These are phyloP conservation scores for Solanum appendiculatum DNA, from an alignment of 257 asterid genomes.

Conservation along the genomic window DNA sequence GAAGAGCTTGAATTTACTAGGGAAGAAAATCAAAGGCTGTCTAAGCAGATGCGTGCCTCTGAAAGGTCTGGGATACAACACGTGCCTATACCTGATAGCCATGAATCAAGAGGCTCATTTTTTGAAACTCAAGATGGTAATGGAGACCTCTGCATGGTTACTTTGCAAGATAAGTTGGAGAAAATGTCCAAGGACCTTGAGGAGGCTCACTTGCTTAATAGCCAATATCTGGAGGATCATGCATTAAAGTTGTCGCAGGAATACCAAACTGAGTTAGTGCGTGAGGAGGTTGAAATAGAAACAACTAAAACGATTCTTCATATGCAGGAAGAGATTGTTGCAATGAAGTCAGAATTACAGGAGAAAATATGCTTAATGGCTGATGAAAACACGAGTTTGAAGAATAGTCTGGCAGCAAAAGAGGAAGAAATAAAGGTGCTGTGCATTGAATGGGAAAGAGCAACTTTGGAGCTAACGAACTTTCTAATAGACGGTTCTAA, in stretches of 20 bases:
- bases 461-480: slow-evolving; percentile 68
- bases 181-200: slow-evolving; percentile 39
- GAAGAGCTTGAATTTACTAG: slow-evolving; percentile 31
- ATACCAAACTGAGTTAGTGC: slow-evolving; percentile 43
- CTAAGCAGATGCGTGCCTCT: slow-evolving; percentile 16
- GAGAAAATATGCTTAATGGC: slow-evolving; percentile 42
- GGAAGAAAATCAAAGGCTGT: slow-evolving; percentile 34
- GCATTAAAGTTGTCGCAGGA: slow-evolving; percentile 24
- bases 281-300: slow-evolving; percentile 59
- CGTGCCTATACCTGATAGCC: slow-evolving; percentile 1
- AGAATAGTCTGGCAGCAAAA: slow-evolving; percentile 43
- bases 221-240: slow-evolving; percentile 31
- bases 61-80: slow-evolving; percentile 7
- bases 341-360: slow-evolving; percentile 47
- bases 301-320: slow-evolving; percentile 51
- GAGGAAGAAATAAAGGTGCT: slow-evolving; percentile 46
- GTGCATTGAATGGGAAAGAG: slow-evolving; percentile 77
- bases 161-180: slow-evolving; percentile 45
- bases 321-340: slow-evolving; percentile 63
- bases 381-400: slow-evolving; percentile 50
- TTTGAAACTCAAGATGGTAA: slow-evolving; percentile 12
- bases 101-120: background rate
- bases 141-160: slow-evolving; percentile 13
- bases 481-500: slow-evolving; percentile 74
- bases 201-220: slow-evolving; percentile 31